Percentiles rank a stretch among this genome's conserved stretches.
These are phyloP conservation scores for Camelina sativa DNA, from an alignment of 345 rosid species.

Conservation along the genomic window DNA sequence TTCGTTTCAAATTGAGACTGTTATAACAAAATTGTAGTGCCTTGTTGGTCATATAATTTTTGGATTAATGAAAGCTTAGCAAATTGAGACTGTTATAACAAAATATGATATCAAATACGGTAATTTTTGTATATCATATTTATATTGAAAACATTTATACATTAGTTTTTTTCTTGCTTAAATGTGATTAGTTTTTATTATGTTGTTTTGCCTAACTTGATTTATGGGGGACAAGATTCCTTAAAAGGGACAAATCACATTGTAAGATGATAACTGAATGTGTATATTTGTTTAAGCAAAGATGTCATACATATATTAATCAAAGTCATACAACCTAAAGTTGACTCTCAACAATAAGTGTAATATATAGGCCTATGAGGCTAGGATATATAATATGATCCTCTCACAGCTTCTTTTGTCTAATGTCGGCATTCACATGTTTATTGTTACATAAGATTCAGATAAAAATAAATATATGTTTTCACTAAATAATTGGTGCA, in stretches of 20 bases:
- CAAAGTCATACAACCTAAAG: not conserved
- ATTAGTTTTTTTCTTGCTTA: not conserved
- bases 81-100: no score
- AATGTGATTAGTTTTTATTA: not conserved
- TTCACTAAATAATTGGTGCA: not conserved
- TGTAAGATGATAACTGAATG: not conserved
- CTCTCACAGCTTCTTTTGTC: slow-evolving; percentile 16
- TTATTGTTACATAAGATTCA: not conserved
- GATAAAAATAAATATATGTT: not conserved
- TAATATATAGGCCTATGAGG: slow-evolving; percentile 25
- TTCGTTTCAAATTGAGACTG: slow-evolving; percentile 55
- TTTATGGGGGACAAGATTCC: slow-evolving; percentile 41
- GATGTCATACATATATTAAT: slow-evolving; percentile 10
- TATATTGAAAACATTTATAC: not conserved
- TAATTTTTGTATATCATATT: not conserved
- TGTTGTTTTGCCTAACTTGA: slow-evolving; percentile 8
- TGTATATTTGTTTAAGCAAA: not conserved
- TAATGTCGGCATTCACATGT: slow-evolving; percentile 40
- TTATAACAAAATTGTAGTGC: no score
- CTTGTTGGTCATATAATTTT: no score
- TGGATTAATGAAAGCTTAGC: no score
- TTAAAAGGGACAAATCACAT: slow-evolving; percentile 37
- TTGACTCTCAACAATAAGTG: slow-evolving; percentile 26
- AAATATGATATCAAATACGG: not conserved
- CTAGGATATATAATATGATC: slow-evolving; percentile 12